Evolutionary conservation across 2,329 filamentous ascomycete species (phyloP), one percentile per base, ranked within the genome.

Genomic region (Fusarium oxysporum): DNA sequence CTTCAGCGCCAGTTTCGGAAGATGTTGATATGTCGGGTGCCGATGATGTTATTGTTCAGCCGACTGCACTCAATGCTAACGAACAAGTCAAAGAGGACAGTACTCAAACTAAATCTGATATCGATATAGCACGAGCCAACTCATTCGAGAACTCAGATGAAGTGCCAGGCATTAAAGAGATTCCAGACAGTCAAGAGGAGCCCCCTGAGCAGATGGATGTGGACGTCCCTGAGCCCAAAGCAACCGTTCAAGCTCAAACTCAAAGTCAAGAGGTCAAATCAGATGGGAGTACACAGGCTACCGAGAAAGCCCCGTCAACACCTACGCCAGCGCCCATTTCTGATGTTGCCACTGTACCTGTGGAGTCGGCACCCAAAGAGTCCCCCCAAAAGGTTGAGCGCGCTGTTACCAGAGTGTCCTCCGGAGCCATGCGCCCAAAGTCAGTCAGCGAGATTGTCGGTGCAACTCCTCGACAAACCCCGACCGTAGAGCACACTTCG

Each of bases 401-500:
- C 35, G 92, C 92, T 83, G 92, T 90, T 16, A 93, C 91, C 3
- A 84, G 92, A 74, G 90, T 93, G 28, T 90, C 91, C 6, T 93
- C 92, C 14, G 92, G 91, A 45, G 89, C 91, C 6, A 90, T 93
- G 74, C 86, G 89, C 68, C 90, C 92, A 58, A 94, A 93, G 77
- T 93, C 92, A 9, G 91, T 93, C 8, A 92, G 90, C 23, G 92
- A 94, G 79, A 92, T 93, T 45, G 84, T 93, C 10, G 91, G 89
- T 58, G 90, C 90, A 66, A 86, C 85, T 23, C 85, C 88, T 44
- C 82, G 77, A 43, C 78, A 78, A 37, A 68, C 74, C 6, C 76
- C 73, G 78, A 45, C 45, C 75, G 79, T 78, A 12, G 85, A 86
- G 21, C 82, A 80, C 63, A 71, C 73, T 38, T 71, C 77, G 14